Percentiles rank a stretch among this genome's conserved stretches.
These are phyloP conservation scores for Cunninghamia lanceolata DNA, from an alignment of 75 land plant genomes.

Conservation along the genomic window DNA sequence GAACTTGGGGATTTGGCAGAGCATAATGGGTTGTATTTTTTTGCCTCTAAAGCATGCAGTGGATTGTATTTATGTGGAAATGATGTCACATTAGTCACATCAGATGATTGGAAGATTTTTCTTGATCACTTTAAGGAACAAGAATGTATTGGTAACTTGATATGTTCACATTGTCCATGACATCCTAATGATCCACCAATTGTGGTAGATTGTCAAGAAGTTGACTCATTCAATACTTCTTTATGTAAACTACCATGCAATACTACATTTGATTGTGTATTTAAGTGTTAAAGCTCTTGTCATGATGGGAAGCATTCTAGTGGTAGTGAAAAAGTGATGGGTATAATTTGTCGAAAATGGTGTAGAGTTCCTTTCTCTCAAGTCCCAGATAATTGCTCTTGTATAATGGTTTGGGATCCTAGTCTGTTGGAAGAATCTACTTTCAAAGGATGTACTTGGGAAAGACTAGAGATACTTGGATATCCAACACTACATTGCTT, in stretches of 20 bases:
- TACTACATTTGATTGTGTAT: neutral
- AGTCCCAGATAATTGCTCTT: too few species aligned
- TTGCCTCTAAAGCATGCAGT: neutral
- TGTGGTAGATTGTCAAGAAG: neutral
- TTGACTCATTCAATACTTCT: too few species aligned
- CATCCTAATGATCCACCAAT: constrained; percentile 9
- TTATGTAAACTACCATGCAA: too few species aligned
- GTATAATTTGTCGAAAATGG: too few species aligned
- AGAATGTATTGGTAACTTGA: constrained; percentile 5
- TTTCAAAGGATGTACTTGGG: too few species aligned
- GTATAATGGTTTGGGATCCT: too few species aligned
- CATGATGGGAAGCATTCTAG: too few species aligned
- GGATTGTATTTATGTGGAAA: constrained; percentile 9
- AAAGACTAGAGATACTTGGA: too few species aligned
- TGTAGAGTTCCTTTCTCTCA: too few species aligned
- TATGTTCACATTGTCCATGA: constrained; percentile 7
- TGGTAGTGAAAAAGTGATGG: too few species aligned
- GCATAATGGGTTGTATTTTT: neutral
- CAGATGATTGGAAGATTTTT: neutral
- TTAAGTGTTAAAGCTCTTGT: constrained; percentile 15
- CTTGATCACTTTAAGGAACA: neutral
- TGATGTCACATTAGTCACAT: neutral
- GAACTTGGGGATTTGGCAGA: constrained; percentile 7
- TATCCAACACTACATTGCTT: too few species aligned
- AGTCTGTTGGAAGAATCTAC: too few species aligned